These are phyloP conservation scores for Excoecaria cochinchinensis DNA, from an alignment of 345 rosid genomes.

Conservation along the genomic window DNA sequence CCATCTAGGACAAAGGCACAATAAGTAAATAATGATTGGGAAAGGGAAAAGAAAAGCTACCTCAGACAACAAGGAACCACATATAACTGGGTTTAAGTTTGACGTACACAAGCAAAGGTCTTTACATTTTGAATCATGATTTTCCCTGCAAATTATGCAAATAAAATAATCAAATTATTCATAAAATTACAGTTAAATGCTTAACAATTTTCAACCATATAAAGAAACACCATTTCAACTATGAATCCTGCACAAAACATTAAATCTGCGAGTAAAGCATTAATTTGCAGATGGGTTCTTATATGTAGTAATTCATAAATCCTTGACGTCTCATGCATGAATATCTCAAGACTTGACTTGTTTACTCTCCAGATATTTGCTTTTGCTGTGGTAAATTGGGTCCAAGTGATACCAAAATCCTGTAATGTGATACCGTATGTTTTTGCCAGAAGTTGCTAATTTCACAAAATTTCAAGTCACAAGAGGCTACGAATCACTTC, in stretches of 20 bases:
- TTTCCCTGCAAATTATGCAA: conserved; percentile 38
- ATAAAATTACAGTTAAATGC: neutral
- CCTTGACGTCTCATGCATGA: neutral
- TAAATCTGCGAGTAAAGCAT: neutral
- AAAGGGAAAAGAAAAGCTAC: conserved; percentile 29
- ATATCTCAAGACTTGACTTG: neutral
- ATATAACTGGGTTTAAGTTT: conserved; percentile 26
- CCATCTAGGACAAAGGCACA: neutral
- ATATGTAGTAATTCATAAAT: neutral
- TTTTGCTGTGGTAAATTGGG: neutral
- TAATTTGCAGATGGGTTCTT: neutral
- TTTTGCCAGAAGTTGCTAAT: neutral
- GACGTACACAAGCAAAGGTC: conserved; percentile 33
- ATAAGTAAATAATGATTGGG: neutral
- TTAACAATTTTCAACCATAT: neutral
- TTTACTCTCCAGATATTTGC: neutral
- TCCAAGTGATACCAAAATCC: neutral
- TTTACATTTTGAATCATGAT: conserved; percentile 22
- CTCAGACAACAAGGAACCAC: conserved; percentile 24
- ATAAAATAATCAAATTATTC: neutral
- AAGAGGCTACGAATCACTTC: neutral
- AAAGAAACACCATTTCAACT: too few relatives aligned
- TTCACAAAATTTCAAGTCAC: neutral
- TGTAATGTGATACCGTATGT: neutral
- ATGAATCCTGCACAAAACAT: too few relatives aligned